Evolutionary conservation across 306 rosid species (phyloP).

Genomic region (Glycine soja): DNA sequence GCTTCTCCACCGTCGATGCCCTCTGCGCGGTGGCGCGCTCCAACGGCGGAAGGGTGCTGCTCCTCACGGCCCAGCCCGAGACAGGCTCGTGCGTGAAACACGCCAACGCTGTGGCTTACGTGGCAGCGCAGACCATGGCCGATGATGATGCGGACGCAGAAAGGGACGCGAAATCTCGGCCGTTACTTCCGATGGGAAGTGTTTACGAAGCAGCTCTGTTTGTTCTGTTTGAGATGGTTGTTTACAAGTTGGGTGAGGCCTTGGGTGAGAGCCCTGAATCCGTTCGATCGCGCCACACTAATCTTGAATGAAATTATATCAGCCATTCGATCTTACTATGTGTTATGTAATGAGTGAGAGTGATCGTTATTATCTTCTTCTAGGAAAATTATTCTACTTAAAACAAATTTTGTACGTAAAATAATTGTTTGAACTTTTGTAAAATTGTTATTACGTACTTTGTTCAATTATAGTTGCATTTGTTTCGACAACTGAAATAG

Average conservation of each 20-base stretch:
- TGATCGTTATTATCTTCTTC: neutral
- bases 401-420: too few species aligned
- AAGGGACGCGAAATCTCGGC: constrained; percentile 51
- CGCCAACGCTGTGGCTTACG: constrained; percentile 71
- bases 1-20: constrained; percentile 90
- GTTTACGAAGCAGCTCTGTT: constrained; percentile 87
- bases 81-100: constrained; percentile 73
- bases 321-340: neutral
- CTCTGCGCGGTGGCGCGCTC: constrained; percentile 69
- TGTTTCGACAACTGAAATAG: too few species aligned
- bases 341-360: neutral
- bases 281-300: constrained; percentile 89
- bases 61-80: constrained; percentile 87
- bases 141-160: constrained; percentile 64
- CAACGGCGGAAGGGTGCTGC: constrained; percentile 72
- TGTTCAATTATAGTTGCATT: too few species aligned
- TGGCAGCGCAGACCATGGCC: constrained; percentile 96
- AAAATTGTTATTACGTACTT: too few species aligned
- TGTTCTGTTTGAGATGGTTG: constrained; percentile 94
- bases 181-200: constrained; percentile 95
- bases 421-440: too few species aligned
- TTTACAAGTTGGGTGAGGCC: constrained; percentile 65
- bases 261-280: constrained; percentile 72
- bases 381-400: neutral
- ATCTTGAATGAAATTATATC: constrained; percentile 59